Evolutionary conservation across 768 basidiomycete species (phyloP).

Genomic region (Kwoniella mangroviensis): DNA sequence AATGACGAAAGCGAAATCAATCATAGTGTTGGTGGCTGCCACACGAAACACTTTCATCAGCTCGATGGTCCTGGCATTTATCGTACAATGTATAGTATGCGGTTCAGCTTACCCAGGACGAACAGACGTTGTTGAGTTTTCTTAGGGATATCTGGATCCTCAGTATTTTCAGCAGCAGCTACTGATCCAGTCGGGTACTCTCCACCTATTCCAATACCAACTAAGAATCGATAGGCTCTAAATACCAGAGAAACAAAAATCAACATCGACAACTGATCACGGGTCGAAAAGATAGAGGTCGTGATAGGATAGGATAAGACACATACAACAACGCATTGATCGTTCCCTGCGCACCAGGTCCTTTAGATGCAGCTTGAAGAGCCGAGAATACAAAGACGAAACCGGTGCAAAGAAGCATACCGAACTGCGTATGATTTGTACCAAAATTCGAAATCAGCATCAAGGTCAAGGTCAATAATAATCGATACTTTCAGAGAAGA

Average conservation of each 20-base stretch:
- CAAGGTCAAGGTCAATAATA: too few relatives aligned
- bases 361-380: conserved; percentile 79
- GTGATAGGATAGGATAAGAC: background rate
- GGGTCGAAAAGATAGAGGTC: background rate
- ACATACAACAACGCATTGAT: conserved; percentile 69
- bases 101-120: conserved; percentile 57
- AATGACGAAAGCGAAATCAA: conserved; percentile 70
- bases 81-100: too few relatives aligned
- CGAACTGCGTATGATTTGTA: conserved; percentile 25
- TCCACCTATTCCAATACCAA: conserved; percentile 57
- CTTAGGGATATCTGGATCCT: conserved; percentile 74
- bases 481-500: background rate
- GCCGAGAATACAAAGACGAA: conserved; percentile 84
- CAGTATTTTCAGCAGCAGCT: conserved; percentile 75
- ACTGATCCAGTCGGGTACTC: conserved; percentile 75
- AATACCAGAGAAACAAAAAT: conserved; percentile 1
- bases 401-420: conserved; percentile 73
- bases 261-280: background rate
- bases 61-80: too few relatives aligned
- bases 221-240: conserved; percentile 68
- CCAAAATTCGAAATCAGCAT: too few relatives aligned
- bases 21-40: conserved; percentile 84
- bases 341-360: conserved; percentile 72
- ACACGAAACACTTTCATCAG: too few relatives aligned
- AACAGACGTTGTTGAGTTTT: conserved; percentile 85